These are phyloP conservation scores for Aschersonia sp. DNA, from an alignment of 2,329 filamentous ascomycete species.

Conservation along the genomic window DNA sequence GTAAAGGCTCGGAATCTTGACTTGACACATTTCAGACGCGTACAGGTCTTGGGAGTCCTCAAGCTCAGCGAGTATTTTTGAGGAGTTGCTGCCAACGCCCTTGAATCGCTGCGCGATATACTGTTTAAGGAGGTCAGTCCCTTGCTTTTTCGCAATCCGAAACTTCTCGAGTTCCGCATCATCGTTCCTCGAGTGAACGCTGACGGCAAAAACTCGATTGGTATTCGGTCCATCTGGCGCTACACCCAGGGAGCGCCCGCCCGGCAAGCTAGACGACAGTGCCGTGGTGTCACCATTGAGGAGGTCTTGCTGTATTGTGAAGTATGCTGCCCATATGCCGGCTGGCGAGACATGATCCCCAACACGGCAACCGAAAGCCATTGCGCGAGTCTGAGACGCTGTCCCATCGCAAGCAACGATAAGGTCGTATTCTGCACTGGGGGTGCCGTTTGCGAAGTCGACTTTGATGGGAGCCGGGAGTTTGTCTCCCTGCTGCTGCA, in stretches of 20 bases:
- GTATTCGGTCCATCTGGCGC: slow-evolving; percentile 16
- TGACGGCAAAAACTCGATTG: slow-evolving; percentile 19
- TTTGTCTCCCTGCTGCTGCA: slow-evolving; percentile 12
- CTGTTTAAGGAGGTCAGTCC: slow-evolving; percentile 14
- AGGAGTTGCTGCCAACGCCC: slow-evolving; percentile 29
- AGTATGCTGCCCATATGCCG: slow-evolving; percentile 27
- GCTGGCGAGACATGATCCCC: slow-evolving; percentile 20
- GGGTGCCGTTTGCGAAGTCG: slow-evolving; percentile 22
- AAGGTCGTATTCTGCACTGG: slow-evolving; percentile 25
- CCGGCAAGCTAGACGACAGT: slow-evolving; percentile 18
- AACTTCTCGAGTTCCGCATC: slow-evolving; percentile 17
- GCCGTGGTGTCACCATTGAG: slow-evolving; percentile 21
- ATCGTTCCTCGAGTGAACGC: slow-evolving; percentile 15
- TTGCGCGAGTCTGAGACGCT: slow-evolving; percentile 28
- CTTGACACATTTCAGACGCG: slow-evolving; percentile 24
- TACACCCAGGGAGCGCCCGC: slow-evolving; percentile 22
- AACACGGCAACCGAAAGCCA: slow-evolving; percentile 23
- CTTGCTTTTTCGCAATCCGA: slow-evolving; percentile 20
- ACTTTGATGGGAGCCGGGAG: slow-evolving; percentile 18
- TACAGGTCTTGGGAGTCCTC: slow-evolving; percentile 27
- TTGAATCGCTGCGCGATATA: slow-evolving; percentile 23
- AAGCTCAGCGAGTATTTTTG: slow-evolving; percentile 20
- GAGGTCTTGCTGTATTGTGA: slow-evolving; percentile 22
- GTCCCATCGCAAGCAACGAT: slow-evolving; percentile 33
- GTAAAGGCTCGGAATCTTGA: slow-evolving; percentile 23